Evolutionary conservation across 2,329 filamentous ascomycete species (phyloP), one percentile per base, ranked within the genome.

Genomic region (Chaetomium sp.): DNA sequence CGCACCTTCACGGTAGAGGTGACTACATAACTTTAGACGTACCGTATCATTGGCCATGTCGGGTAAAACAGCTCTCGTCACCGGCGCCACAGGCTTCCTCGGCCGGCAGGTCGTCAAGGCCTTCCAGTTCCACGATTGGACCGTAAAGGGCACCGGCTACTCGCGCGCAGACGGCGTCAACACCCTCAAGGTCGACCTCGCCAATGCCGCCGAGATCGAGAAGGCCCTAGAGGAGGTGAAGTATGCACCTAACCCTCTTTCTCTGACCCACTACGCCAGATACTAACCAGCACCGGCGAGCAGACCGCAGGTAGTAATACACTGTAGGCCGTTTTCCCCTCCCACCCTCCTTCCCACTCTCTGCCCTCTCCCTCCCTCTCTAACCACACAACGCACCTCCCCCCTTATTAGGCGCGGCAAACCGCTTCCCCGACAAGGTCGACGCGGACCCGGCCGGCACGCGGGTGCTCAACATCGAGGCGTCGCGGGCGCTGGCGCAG

Each of bases 351-450:
- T 13, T 16, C 29, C 25, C 10, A 10, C 35, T 53, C 3, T 19
- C 50, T 13, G 8, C n/a, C n/a, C n/a, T n/a, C n/a, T 16, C 19
- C 19, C 21, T 29, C 16, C 13, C 23, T 45, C 12, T 19, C n/a
- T 29, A 10, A n/a, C 25, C 33, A 53, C 54, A 25, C 8, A 62
- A 33, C 13, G 5, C 38, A 7, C 45, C 45, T 8, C n/a, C 7
- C 45, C 45, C 56, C 23, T 51, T 31, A 45, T 19, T 68, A 93
- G 90, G 90, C 74, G 93, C 93, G 49, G 93, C 93, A 54, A 93
- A 96, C 76, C 87, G 92, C 67, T 96, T 90, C 72, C 93, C 93
- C 2, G 93, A 97, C 77, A 90, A 90, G 74, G 94, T 93, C 73
- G 90, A 93, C 71, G 84, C 86, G 69, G 87, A 97, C 75, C 93